Conservation (phyloP, 495 filamentous ascomycete genomes). For the Apodospora peruviana region DNA sequence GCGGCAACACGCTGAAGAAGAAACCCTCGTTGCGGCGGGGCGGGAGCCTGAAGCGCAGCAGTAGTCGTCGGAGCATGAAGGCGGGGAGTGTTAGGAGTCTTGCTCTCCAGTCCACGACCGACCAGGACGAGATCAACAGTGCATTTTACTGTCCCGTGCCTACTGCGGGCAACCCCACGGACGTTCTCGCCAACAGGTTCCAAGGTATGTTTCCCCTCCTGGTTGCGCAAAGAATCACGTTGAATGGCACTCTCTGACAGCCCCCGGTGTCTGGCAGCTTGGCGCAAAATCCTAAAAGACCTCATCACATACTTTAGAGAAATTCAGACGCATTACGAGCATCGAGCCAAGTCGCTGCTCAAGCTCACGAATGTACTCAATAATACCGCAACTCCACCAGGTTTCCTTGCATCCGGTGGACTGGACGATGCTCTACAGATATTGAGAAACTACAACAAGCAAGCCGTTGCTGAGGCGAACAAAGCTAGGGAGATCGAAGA, state of each 20-base stretch:
- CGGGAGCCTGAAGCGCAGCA: constrained; percentile 70
- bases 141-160: constrained; percentile 86
- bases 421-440: constrained; percentile 81
- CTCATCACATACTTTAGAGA: constrained; percentile 92
- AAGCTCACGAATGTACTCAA: constrained; percentile 81
- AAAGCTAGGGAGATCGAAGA: constrained; percentile 86
- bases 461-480: constrained; percentile 72
- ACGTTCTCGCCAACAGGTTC: constrained; percentile 83
- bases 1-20: constrained; percentile 81
- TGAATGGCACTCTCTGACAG: too few species aligned
- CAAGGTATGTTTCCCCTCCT: constrained; percentile 58
- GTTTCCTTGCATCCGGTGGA: constrained; percentile 72
- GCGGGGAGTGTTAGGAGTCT: constrained; percentile 78
- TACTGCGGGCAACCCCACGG: constrained; percentile 80
- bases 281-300: constrained; percentile 93
- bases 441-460: constrained; percentile 75
- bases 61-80: constrained; percentile 67
- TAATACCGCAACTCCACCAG: constrained; percentile 64
- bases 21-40: constrained; percentile 68
- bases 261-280: constrained; percentile 58
- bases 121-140: constrained; percentile 69
- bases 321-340: constrained; percentile 85
- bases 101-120: constrained; percentile 55
- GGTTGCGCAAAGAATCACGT: neutral
- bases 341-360: constrained; percentile 71